Evolutionary conservation across 805 yeast genomes (phyloP), one percentile per base, ranked within the genome.

Genomic region (Clavispora santaluciae): DNA sequence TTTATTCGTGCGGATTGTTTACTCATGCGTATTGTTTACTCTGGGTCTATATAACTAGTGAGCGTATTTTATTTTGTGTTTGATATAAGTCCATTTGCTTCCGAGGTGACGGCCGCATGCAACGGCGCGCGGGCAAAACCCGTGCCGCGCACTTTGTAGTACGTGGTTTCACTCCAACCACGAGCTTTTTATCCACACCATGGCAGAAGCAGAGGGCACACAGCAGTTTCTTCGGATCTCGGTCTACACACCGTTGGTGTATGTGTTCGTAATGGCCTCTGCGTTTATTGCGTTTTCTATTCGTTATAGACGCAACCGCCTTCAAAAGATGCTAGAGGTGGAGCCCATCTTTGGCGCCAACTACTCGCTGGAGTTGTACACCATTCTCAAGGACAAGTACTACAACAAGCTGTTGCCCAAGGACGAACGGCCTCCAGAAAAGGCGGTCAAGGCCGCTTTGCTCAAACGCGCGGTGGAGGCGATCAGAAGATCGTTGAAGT

Each of bases 381-480:
- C 69, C 39, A 73, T 80, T 36, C 67, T 90, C 41, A 76, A 78
- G 52, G 67, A 65, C 12, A 70, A 68, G 53, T 59, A 55, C 39
- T 64, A 59, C 13, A 72, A 72, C 13, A 45, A 53, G 31, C 74
- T 76, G 22, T 44, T 56, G 26, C 54, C 68, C 16, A 66, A 64
- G 43, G 72, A 62, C 1, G 49, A 55, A 28, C 77, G 78, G 45
- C 86, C 89, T 5, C 89, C 90, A 48, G 91, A 83, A 18, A 86
- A 82, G 54, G 81, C 86, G 16, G 53, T 86, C 53, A 84, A 83
- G 55, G 76, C 79, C 1, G 79, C 81, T 1, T 60, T 76, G 41
- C 66, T 76, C 43, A 70, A 77, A 56, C 61, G 79, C 36, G 79
- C 95, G n/a, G 84, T 90, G 7, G 98, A 91, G 64, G 85, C 89